A percentile compares a stretch with the other conserved stretches of the same genome.
These are phyloP conservation scores for Kalaharituber pfeilii DNA, from an alignment of 2,329 filamentous ascomycete species.

Conservation along the genomic window DNA sequence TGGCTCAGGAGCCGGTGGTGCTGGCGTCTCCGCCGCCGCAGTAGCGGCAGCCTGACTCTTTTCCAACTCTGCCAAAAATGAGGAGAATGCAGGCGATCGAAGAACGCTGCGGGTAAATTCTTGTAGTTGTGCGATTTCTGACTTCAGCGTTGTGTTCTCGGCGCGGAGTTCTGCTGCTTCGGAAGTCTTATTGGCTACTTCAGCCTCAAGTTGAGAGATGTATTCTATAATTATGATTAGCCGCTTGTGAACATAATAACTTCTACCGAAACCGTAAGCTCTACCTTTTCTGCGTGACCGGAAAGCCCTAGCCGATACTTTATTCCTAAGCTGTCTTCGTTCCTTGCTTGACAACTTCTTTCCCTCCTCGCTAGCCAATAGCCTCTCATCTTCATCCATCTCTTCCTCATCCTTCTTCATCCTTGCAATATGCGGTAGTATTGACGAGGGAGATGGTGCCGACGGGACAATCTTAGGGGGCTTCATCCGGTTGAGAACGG, in stretches of 20 bases:
- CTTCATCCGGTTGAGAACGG: slow-evolving; percentile 59
- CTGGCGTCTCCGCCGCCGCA: slow-evolving; percentile 12
- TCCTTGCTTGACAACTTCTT: slow-evolving; percentile 99
- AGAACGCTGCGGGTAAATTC: slow-evolving; percentile 69
- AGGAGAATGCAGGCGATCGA: slow-evolving; percentile 54
- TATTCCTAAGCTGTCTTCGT: slow-evolving; percentile 91
- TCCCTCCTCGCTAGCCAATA: slow-evolving; percentile 89
- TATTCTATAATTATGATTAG: slow-evolving; percentile 61
- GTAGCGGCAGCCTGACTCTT: slow-evolving; percentile 10
- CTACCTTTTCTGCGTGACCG: slow-evolving; percentile 96
- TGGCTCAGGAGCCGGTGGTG: slow-evolving; percentile 9
- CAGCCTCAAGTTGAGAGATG: slow-evolving; percentile 80
- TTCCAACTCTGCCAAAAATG: slow-evolving; percentile 17
- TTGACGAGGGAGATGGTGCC: slow-evolving; percentile 21
- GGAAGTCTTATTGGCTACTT: slow-evolving; percentile 66
- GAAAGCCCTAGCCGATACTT: slow-evolving; percentile 94
- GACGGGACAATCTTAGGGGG: slow-evolving; percentile 31
- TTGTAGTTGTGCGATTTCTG: slow-evolving; percentile 68
- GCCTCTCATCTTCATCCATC: slow-evolving; percentile 93
- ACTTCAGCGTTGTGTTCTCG: slow-evolving; percentile 64
- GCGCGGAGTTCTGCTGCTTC: slow-evolving; percentile 65
- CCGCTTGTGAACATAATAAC: slow-evolving; percentile 8
- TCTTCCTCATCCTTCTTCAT: slow-evolving; percentile 89
- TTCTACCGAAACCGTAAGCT: slow-evolving; percentile 23
- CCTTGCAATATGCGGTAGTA: slow-evolving; percentile 51